Base-by-base conservation (phyloP, 2,329 filamentous ascomycete species). In the Fusarium sp. region DNA sequence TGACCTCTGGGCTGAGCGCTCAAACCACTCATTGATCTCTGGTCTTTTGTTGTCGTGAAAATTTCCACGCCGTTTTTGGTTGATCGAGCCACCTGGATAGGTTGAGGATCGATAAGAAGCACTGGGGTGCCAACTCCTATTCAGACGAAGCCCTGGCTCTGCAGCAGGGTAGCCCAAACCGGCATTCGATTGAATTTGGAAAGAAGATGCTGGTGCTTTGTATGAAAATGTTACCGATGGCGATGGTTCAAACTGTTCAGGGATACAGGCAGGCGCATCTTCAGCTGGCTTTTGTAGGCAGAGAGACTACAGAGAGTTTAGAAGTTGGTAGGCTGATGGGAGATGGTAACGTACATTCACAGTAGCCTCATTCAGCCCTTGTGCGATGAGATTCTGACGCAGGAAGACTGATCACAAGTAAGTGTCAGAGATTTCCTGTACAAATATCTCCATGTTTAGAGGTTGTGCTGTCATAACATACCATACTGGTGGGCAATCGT, bases 401-500 rank as follows among this genome's bases (percentile, higher is more conserved):
- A 79, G 56, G 35, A 68, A 73, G 38, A 62, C 77, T 79, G 46
- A 17, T n/a, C 15, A 39, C 10, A 36, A 33, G 11, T 29, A 47
- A 25, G 13, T 27, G 31, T 74, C 39, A 73, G 62, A 39, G 14
- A 25, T 15, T 25, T 41, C 29, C 36, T 42, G 25, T 10, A 25
- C 22, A 4, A 31, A 18, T 33, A 12, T 11, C 44, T 7, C 39
- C 38, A 20, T 15, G n/a, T 7, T 41, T 14, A 33, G 47, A 17
- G 27, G 29, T 22, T 8, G 31, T 18, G 20, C 25, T 31, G 22
- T 27, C 15, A 14, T 10, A 27, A 25, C 83, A 71, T 85, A 91
- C 89, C 83, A 76, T 90, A 91, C 79, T 90, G 85, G 65, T 82
- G 83, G 54, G 85, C 83, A 60, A 75, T 71, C 62, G 85, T 79